Base-by-base conservation (phyloP, 306 rosid species). In the Canavalia ensiformis region DNA sequence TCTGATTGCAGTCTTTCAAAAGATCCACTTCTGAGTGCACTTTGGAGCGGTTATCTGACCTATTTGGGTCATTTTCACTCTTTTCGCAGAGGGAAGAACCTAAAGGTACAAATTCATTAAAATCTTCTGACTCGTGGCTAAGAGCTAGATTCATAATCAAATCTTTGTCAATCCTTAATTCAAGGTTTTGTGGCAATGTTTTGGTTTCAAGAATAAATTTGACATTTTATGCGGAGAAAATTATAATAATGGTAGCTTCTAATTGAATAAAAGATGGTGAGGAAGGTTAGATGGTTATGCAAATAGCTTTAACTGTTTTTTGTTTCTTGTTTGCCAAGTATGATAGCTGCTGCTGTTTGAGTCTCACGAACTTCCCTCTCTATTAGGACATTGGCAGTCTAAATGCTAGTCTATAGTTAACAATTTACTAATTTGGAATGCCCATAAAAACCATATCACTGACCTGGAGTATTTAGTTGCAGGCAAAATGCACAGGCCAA, bases 41-140 rank as follows among this genome's bases (percentile, higher is more conserved):
- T 51, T 81, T 96, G 78, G 97, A 96, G 88, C 88, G 92, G 68
- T 67, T 93, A 76, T 90, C 97, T 28, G 87, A 86, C 71, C 84
- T 95, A 51, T 85, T 96, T 78, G 99, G 98, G 64, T 93, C 99
- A 68, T 93, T 93, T 84, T 89, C 98, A 65, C 83, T 90, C 72
- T 90, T 93, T 78, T 84, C 84, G 55, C 94, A 68, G 45, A 88
- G 84, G 88, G 97, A 92, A 39, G 94, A 90, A 82, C 89, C 81
- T 39, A 90, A 66, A 92, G 97, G 99, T 96, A 82, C 55, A 64
- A 63, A 66, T 2, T 63, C 31, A 35, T 59, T 33, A 34, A 37
- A 64, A 58, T n/a, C 10, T 71, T 70, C 57, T 33, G 64, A 81
- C 30, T 18, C 60, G 28, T 82, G 69, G 29, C 9, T 30, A 56